phyloP scores from a whole-genome alignment of 2,329 filamentous ascomycete genomes.

The Elsinoe necatrix region DNA sequence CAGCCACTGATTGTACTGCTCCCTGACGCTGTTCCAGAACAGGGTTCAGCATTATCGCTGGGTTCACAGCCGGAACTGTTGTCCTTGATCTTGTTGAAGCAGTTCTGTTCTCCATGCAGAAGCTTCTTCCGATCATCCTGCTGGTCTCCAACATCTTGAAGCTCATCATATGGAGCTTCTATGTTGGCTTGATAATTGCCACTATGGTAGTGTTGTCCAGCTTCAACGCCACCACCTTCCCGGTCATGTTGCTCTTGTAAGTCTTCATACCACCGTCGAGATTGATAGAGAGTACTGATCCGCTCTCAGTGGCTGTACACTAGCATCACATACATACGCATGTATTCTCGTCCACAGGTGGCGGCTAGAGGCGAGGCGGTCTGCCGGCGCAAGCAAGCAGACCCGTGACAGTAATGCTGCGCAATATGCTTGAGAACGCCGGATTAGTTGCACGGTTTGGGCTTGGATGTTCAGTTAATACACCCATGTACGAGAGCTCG shows the following conservation, averaged over 20 bases:
- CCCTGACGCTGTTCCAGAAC: neutral
- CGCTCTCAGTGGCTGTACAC: neutral
- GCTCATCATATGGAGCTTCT: slow-evolving; percentile 21
- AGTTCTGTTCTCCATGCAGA: slow-evolving; percentile 21
- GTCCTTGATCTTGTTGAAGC: slow-evolving; percentile 25
- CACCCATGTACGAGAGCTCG: too few relatives aligned
- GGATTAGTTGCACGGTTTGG: too few relatives aligned
- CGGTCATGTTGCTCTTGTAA: neutral
- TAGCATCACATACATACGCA: neutral
- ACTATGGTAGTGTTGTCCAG: neutral
- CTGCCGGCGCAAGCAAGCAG: neutral
- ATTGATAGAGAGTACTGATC: neutral
- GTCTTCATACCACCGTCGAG: neutral
- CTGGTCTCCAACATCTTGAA: slow-evolving; percentile 23
- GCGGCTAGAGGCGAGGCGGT: neutral
- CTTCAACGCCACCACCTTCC: neutral
- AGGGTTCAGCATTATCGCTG: neutral
- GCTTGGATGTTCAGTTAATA: too few relatives aligned
- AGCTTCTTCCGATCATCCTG: slow-evolving; percentile 21
- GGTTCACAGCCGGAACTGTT: slow-evolving; percentile 19
- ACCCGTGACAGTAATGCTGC: neutral
- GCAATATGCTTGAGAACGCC: neutral
- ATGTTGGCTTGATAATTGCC: slow-evolving; percentile 19
- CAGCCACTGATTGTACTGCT: neutral
- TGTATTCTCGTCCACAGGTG: neutral